Evolutionary conservation across 2,329 filamentous ascomycete genomes (phyloP), one percentile per base, ranked within the genome.

Genomic region (Pestalotiopsis sp.): DNA sequence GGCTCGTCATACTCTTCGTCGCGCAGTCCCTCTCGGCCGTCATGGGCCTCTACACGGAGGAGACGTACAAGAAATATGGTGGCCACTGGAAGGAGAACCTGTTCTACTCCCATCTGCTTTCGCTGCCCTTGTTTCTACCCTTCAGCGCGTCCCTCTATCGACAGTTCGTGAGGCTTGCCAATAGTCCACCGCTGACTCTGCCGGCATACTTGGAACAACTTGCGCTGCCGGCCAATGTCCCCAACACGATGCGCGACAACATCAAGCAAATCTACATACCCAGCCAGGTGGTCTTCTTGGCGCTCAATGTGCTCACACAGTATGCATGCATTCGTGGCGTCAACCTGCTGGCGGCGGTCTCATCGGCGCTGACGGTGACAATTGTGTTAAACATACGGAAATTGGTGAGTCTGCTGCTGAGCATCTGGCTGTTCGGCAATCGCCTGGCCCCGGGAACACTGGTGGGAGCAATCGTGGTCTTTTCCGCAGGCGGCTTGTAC

Each of bases 301-400:
- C 85, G 1, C 85, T 92, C 70, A 97, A 97, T 75, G 93, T 97
- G 0, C 78, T 97, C 63, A 98, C 96, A 3, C 96, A 99, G 80
- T 94, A 98, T 76, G 88, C 94, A 27, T 99, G 96, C 80, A 98
- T 99, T 72, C 92, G 95, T 3, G 96, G 96, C 1, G 96, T 99
- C 68, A 98, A 98, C 74, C 87, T 97, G n/a, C 86, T 99, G 4
- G 95, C 93, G 1, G 93, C 95, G 0, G 92, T 91, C 67, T 93
- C 93, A 3, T 95, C 95, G 3, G 97, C 96, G 0, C 86, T 99
- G 67, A 98, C 96, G 0, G 96, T 99, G 27, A 98, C 95, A 1
- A 97, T 99, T 74, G 94, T 98, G 62, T 85, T 99, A 70, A 99
- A 98, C 78, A 93, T 99, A 70, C 89, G 96, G 74, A 99, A 99